Evolutionary conservation across 2,329 filamentous ascomycete species (phyloP), one percentile per base, ranked within the genome.

Genomic region (Pyrenochaeta sp.): DNA sequence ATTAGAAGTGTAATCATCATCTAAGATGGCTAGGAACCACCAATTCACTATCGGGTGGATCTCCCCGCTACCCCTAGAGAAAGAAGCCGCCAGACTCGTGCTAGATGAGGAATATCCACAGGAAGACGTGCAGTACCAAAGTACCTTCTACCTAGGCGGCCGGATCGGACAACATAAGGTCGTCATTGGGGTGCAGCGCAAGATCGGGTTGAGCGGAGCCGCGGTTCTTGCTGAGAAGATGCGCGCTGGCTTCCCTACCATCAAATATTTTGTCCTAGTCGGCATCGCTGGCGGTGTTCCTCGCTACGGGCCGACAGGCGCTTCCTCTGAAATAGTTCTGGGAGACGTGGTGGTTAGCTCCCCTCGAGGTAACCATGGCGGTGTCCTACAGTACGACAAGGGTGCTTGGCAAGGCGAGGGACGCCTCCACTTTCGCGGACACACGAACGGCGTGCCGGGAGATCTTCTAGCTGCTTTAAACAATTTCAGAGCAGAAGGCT

Each of bases 1-100:
- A n/a, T n/a, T n/a, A 14, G 20, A 36, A 10, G 31, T n/a, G n/a
- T 36, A 3, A 4, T 20, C 15, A 34, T 4, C 2, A n/a, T 13
- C 14, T n/a, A n/a, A n/a, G n/a, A 43, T 43, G 34, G 44, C 24
- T 11, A 38, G 10, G n/a, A 47, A 47, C 11, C 31, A 46, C 13
- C 31, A 31, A 7, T 72, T 68, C 35, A 63, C 55, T 3, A 51
- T 71, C 2, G 65, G 58, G 15, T 72, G 67, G 68, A 51, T 72
- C 6, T 64, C 59, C 39, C 65, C 65, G 1, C 51, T 73, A 5
- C 56, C 55, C 1, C 31, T 60, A 7, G 69, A 73, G 42, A 59
- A 61, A 18, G 53, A 63, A 4, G 68, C 64, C 1, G 58, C 62
- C 1, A 45, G 51, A 22, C 55, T 53, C 2, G 55, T 68, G 52